phyloP scores from a whole-genome alignment of 805 yeast genomes.

The Ascoidea tarda region DNA sequence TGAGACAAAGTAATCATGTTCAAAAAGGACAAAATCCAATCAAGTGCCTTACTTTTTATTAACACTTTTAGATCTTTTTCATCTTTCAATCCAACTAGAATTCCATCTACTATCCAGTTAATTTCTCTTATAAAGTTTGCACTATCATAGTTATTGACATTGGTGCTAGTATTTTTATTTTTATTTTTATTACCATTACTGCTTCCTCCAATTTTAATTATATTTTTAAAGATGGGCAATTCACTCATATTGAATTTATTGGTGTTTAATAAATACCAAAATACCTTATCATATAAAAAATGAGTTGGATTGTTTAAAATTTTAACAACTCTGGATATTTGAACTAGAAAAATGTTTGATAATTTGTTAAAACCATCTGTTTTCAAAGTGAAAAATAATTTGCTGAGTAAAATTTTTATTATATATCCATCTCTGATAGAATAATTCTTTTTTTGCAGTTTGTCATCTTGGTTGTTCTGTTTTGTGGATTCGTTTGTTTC shows the following conservation, averaged over 20 bases:
- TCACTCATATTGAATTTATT: background rate
- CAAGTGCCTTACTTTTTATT: background rate
- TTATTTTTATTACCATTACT: no score
- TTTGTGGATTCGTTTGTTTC: no score
- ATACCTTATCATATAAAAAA: background rate
- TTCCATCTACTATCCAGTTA: background rate
- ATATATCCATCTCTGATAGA: no score
- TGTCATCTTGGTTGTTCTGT: no score
- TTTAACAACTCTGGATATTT: background rate
- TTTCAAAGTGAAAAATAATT: no score
- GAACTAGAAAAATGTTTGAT: no score
- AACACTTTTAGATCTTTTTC: background rate
- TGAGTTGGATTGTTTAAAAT: background rate
- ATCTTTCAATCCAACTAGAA: background rate
- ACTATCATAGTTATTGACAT: no score
- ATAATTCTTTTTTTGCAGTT: no score
- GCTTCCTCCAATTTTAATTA: no score
- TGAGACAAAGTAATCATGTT: background rate
- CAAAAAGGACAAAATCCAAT: background rate
- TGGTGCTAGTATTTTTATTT: background rate
- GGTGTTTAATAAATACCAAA: background rate
- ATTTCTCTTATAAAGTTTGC: background rate
- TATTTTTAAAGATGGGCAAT: background rate
- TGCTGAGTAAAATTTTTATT: no score
- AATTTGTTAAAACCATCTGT: no score